Evolutionary conservation across 169 alveolate species (phyloP).

Genomic region (Perkinsus olseni): DNA sequence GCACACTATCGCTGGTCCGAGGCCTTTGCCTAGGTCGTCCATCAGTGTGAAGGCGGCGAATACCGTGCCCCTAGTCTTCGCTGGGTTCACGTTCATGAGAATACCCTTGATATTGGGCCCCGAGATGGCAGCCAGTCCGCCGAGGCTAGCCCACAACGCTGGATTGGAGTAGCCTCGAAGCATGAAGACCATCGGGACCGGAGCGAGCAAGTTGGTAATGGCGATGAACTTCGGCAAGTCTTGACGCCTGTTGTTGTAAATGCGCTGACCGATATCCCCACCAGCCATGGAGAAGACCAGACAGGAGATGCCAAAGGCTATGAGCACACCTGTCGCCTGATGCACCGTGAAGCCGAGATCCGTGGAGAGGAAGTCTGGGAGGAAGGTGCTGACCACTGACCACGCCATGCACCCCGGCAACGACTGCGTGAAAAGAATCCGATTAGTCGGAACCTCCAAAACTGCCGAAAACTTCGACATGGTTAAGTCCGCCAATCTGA

Average conservation of each 20-base stretch:
- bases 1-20: background rate
- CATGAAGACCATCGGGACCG: background rate
- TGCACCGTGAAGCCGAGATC: background rate
- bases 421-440: background rate
- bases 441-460: background rate
- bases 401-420: background rate
- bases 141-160: background rate
- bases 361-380: background rate
- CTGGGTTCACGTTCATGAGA: background rate
- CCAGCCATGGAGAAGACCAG: background rate
- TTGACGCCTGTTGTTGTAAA: background rate
- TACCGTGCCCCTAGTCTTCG: background rate
- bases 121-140: background rate
- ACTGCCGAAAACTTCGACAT: background rate
- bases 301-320: background rate
- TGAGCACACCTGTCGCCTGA: background rate
- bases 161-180: background rate
- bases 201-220: background rate
- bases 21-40: constrained; percentile 9
- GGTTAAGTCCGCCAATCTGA: background rate
- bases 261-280: background rate
- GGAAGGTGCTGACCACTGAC: background rate
- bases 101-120: background rate
- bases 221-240: background rate
- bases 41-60: constrained; percentile 2